phyloP scores from a whole-genome alignment of 2,329 filamentous ascomycete genomes.

The Falciphora oryzae region DNA sequence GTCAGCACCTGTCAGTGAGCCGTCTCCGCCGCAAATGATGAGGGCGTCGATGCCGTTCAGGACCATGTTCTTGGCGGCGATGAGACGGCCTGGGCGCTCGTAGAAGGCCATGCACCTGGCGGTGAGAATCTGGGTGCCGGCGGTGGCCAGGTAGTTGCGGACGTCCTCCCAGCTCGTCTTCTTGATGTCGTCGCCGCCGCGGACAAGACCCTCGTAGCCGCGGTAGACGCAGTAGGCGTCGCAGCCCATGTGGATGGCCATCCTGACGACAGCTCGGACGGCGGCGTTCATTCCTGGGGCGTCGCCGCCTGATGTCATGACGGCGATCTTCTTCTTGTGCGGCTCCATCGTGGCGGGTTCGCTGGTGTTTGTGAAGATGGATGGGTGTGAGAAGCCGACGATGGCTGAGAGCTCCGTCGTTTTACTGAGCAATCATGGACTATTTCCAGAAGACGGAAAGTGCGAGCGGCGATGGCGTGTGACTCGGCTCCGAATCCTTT shows the following conservation, averaged over 20 bases:
- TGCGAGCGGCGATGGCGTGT: no score
- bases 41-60: slow-evolving; percentile 89
- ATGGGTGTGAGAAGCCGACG: no score
- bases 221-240: slow-evolving; percentile 81
- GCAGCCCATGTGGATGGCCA: slow-evolving; percentile 78
- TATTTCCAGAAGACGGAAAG: no score
- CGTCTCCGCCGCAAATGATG: slow-evolving; percentile 95
- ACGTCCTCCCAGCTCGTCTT: slow-evolving; percentile 91
- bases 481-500: no score
- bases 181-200: slow-evolving; percentile 81
- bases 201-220: slow-evolving; percentile 91
- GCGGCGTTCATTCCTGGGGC: slow-evolving; percentile 92
- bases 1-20: slow-evolving; percentile 92
- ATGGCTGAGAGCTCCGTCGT: no score
- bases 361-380: no score
- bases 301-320: slow-evolving; percentile 94
- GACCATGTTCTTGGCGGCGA: slow-evolving; percentile 91
- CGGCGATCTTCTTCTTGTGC: slow-evolving; percentile 65
- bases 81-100: slow-evolving; percentile 75
- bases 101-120: slow-evolving; percentile 90
- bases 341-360: slow-evolving; percentile 21
- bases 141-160: slow-evolving; percentile 87
- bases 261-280: slow-evolving; percentile 85
- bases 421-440: no score
- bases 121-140: slow-evolving; percentile 92